These are phyloP conservation scores for Coemansia sp. DNA, from an alignment of 192 early-diverging fungal genomes.

Conservation along the genomic window DNA sequence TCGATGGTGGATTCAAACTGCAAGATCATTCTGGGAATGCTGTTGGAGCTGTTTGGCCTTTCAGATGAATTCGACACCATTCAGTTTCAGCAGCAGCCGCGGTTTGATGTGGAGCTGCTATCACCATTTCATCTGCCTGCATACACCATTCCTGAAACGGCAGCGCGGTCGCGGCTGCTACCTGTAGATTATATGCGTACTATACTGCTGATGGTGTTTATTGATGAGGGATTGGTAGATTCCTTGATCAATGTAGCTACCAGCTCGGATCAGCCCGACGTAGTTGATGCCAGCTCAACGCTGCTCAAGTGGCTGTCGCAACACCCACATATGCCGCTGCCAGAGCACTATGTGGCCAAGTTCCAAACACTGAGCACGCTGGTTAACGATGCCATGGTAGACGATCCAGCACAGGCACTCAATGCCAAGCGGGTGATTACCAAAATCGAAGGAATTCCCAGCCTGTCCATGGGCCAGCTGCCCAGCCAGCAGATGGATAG, in stretches of 20 bases:
- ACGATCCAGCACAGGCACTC: conserved; percentile 9
- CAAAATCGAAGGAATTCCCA: conserved; percentile 48
- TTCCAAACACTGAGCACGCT: conserved; percentile 42
- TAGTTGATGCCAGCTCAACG: conserved; percentile 48
- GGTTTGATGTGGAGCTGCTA: conserved; percentile 49
- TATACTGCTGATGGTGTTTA: conserved; percentile 48
- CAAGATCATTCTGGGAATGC: conserved; percentile 52
- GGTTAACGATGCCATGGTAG: conserved; percentile 28
- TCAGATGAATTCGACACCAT: conserved; percentile 48
- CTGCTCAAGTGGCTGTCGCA: conserved; percentile 53
- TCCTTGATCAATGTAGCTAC: conserved; percentile 36
- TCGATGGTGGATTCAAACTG: conserved; percentile 36
- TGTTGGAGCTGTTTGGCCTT: conserved; percentile 51
- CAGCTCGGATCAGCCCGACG: conserved; percentile 29
- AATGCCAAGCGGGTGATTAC: conserved; percentile 33
- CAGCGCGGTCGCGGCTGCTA: conserved; percentile 35
- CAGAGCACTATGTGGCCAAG: conserved; percentile 29
- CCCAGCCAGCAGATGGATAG: conserved; percentile 49
- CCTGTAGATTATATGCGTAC: conserved; percentile 52
- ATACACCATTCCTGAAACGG: conserved; percentile 31
- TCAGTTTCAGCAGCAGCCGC: conserved; percentile 52
- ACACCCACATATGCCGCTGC: conserved; percentile 49
- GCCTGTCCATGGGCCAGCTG: conserved; percentile 45
- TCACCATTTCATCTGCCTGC: conserved; percentile 39
- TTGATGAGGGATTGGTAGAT: conserved; percentile 54